Percentiles rank a stretch among this genome's conserved stretches.
These are phyloP conservation scores for Penicillium oxalicum DNA, from an alignment of 2,329 filamentous ascomycete genomes.

Conservation along the genomic window DNA sequence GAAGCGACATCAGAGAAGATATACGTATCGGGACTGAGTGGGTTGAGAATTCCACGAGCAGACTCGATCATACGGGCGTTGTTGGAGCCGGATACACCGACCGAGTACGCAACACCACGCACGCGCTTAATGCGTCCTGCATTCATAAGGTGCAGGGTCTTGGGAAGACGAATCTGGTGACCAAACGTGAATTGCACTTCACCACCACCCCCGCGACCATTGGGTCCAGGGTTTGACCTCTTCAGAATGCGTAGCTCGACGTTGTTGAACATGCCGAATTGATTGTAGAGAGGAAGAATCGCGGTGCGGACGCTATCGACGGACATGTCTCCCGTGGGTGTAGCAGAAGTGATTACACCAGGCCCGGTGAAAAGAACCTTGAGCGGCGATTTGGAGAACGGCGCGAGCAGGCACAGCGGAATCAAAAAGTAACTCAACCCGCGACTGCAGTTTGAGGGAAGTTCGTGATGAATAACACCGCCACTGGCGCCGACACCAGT, in stretches of 20 bases:
- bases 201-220: conserved; percentile 75
- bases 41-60: conserved; percentile 79
- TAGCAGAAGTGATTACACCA: conserved; percentile 86
- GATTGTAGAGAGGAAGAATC: conserved; percentile 79
- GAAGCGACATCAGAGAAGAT: conserved; percentile 66
- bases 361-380: conserved; percentile 86
- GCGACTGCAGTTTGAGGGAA: conserved; percentile 69
- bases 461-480: conserved; percentile 73
- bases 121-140: conserved; percentile 82
- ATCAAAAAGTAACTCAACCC: conserved; percentile 90
- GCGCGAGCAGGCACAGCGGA: conserved; percentile 80
- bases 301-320: conserved; percentile 92
- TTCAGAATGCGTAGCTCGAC: conserved; percentile 79
- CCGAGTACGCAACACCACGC: conserved; percentile 87
- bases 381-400: conserved; percentile 85
- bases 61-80: conserved; percentile 93
- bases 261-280: conserved; percentile 80
- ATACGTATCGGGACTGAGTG: conserved; percentile 81
- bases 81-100: conserved; percentile 85
- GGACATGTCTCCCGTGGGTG: conserved; percentile 76
- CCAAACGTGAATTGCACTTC: conserved; percentile 91
- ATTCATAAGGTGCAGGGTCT: conserved; percentile 82
- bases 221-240: conserved; percentile 69
- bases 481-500: conserved; percentile 65
- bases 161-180: conserved; percentile 86